Conservation (phyloP, 2,329 filamentous ascomycete genomes). For the Cadophora sp. region DNA sequence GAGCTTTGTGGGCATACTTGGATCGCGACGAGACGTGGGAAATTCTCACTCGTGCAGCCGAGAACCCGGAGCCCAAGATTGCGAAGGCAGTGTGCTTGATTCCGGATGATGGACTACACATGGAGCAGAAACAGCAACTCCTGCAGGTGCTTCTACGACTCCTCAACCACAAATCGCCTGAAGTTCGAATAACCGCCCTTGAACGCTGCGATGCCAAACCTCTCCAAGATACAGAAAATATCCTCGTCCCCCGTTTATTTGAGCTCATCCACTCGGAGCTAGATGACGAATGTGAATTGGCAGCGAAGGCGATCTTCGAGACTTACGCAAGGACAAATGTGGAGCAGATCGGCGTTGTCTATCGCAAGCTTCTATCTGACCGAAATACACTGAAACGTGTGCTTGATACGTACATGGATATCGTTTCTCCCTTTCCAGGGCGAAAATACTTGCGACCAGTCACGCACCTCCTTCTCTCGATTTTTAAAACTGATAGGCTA, state of each 20-base stretch:
- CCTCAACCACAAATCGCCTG: constrained; percentile 20
- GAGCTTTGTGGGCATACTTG: constrained; percentile 20
- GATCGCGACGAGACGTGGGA: constrained; percentile 21
- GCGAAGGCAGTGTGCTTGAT: constrained; percentile 22
- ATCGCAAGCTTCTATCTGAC: constrained; percentile 13
- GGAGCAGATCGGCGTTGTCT: constrained; percentile 18
- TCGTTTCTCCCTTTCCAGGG: constrained; percentile 1
- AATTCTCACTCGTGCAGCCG: constrained; percentile 19
- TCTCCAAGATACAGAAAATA: constrained; percentile 14
- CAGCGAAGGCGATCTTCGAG: constrained; percentile 22
- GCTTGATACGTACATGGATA: constrained; percentile 13
- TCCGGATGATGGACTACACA: not conserved
- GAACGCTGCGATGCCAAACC: constrained; percentile 9
- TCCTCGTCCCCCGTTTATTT: constrained; percentile 21
- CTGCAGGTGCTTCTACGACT: constrained; percentile 16
- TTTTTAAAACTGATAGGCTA: constrained; percentile 24
- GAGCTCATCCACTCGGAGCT: constrained; percentile 14
- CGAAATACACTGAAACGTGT: constrained; percentile 2
- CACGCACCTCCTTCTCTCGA: constrained; percentile 11
- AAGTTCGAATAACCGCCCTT: constrained; percentile 24
- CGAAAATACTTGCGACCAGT: constrained; percentile 12
- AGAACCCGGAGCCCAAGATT: constrained; percentile 7
- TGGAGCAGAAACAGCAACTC: not conserved
- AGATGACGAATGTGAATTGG: constrained; percentile 16
- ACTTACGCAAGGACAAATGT: constrained; percentile 20